A percentile compares a stretch with the other conserved stretches of the same genome.
phyloP scores from a whole-genome alignment of 2,329 filamentous ascomycete species.

The Ascochyta viciae-villosae region DNA sequence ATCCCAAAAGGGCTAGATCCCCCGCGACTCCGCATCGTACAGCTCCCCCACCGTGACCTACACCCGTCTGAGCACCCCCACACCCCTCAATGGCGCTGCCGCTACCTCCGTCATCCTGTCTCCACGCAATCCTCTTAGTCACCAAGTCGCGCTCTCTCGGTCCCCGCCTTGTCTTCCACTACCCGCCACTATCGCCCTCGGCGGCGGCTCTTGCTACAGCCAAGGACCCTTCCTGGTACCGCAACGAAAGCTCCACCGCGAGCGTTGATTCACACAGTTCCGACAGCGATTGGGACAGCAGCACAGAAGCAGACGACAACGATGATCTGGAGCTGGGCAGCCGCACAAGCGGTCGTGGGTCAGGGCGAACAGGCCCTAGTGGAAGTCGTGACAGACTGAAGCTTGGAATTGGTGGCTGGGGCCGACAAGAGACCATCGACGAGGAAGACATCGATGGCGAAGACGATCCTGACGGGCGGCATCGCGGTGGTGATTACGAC shows the following conservation, averaged over 20 bases:
- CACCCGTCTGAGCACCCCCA: constrained; percentile 4
- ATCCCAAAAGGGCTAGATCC: constrained; percentile 26
- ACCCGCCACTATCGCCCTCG: constrained; percentile 49
- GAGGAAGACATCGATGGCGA: constrained; percentile 44
- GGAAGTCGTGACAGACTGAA: constrained; percentile 25
- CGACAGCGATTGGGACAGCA: constrained; percentile 49
- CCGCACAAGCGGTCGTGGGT: constrained; percentile 44
- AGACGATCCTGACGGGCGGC: constrained; percentile 19
- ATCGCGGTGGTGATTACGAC: constrained; percentile 42
- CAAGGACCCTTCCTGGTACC: constrained; percentile 47
- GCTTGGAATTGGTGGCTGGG: constrained; percentile 40
- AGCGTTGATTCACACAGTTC: constrained; percentile 44
- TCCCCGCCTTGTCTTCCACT: constrained; percentile 52
- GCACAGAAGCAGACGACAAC: constrained; percentile 41
- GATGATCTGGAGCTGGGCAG: constrained; percentile 46
- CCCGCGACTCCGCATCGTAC: constrained; percentile 21
- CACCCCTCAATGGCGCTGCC: constrained; percentile 36
- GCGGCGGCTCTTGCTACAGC: constrained; percentile 43
- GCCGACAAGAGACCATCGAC: constrained; percentile 45
- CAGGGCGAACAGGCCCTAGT: constrained; percentile 37
- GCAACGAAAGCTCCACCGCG: constrained; percentile 45
- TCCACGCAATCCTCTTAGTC: constrained; percentile 52
- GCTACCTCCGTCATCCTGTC: constrained; percentile 46
- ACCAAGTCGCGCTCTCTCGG: constrained; percentile 49
- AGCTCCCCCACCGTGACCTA: constrained; percentile 9